These are phyloP conservation scores for Linaria vulgaris DNA, from an alignment of 257 asterid genomes.

Conservation along the genomic window DNA sequence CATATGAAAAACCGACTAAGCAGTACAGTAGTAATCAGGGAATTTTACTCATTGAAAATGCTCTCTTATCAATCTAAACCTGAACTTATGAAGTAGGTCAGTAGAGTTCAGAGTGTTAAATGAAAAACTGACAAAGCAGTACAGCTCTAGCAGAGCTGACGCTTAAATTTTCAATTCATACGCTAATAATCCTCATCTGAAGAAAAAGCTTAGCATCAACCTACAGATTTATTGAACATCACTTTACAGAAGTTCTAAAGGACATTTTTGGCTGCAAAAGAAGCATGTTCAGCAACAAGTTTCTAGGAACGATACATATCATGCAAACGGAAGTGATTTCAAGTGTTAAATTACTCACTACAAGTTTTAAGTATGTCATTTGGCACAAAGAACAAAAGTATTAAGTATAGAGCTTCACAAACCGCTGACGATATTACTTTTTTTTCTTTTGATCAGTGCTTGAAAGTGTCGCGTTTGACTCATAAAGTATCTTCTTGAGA, in stretches of 20 bases:
- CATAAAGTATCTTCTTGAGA: background rate
- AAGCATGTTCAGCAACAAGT: background rate
- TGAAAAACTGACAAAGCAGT: too few relatives aligned
- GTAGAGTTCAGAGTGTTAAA: too few relatives aligned
- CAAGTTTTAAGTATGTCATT: background rate
- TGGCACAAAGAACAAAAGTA: background rate
- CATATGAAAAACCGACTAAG: too few relatives aligned
- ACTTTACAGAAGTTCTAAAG: background rate
- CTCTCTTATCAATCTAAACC: too few relatives aligned
- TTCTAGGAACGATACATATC: background rate
- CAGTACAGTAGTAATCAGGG: too few relatives aligned
- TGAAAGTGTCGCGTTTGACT: too few relatives aligned
- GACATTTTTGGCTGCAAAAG: background rate
- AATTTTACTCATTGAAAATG: too few relatives aligned
- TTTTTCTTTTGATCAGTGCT: too few relatives aligned
- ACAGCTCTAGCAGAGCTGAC: background rate
- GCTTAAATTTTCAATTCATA: background rate
- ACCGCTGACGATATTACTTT: background rate
- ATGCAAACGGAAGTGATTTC: background rate
- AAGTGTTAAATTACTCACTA: background rate
- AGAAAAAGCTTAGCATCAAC: background rate
- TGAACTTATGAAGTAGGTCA: too few relatives aligned
- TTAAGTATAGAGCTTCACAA: background rate
- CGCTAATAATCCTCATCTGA: background rate
- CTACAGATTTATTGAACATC: background rate